Evolutionary conservation across 768 basidiomycete species (phyloP), one percentile per base, ranked within the genome.

Genomic region (Tricholoma bakamatsutake): DNA sequence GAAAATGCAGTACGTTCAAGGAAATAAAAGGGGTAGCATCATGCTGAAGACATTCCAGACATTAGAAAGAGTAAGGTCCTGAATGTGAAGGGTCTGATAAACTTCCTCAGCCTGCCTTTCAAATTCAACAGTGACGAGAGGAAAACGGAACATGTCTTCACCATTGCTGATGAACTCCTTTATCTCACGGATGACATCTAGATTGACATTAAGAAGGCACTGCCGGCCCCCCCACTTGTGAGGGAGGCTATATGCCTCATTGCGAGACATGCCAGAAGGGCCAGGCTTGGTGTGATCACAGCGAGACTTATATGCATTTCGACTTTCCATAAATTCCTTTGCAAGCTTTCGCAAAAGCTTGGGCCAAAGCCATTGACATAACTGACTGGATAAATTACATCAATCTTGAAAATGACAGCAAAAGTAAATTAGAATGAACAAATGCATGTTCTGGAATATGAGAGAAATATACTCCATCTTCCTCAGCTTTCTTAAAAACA

Each of bases 381-480:
- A 12, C 43, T 42, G 17, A 42, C 40, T 46, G 43, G 42, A 43
- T 43, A 43, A 43, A 43, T 43, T 39, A 43, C 8, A 43, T 43
- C 42, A 43, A 18, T 43, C 12, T 43, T 4, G 9, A 43, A 43
- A 43, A 43, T 11, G 12, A 43, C 18, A 21, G 18, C 42, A 43
- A 43, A 43, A 43, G 9, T 33, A 12, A 54, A 45, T 18, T 34
- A 24, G 27, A 50, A 55, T 18, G 21, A 28, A 62, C 71, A 47
- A 59, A 73, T 71, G 57, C 61, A 11, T 75, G 70, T 0, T 60
- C 4, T 3, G 45, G 21, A 45, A 70, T 52, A 5, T 56, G 24
- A 5, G 66, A 48, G 24, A 67, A 59, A 46, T 66, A 71, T 1
- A 62, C n/a, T 1, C 67, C 67, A 15, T 57, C 40, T 6, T 62